These are phyloP conservation scores for Schizothecium vesticola DNA, from an alignment of 495 filamentous ascomycete genomes.

Conservation along the genomic window DNA sequence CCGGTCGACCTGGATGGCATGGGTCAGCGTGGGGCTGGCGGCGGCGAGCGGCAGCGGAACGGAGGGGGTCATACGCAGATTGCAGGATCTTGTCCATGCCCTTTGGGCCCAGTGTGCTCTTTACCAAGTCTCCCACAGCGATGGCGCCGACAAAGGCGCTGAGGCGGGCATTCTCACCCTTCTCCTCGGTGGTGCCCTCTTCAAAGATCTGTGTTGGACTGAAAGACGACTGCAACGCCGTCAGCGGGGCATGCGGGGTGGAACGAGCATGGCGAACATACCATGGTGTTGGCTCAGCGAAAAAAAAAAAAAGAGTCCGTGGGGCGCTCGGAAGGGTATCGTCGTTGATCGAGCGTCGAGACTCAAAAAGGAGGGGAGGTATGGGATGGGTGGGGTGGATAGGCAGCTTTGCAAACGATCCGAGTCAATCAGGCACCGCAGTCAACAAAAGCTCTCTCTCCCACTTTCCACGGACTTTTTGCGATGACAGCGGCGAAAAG, in stretches of 20 bases:
- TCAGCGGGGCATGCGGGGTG: slow-evolving; percentile 7
- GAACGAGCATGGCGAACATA: neutral
- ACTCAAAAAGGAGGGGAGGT: neutral
- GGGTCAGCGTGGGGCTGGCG: slow-evolving; percentile 15
- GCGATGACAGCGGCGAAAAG: slow-evolving; percentile 27
- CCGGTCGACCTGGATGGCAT: slow-evolving; percentile 67
- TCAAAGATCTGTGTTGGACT: slow-evolving; percentile 98
- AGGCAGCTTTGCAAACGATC: slow-evolving; percentile 20
- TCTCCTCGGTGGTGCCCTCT: slow-evolving; percentile 95
- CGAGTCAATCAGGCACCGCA: slow-evolving; percentile 16
- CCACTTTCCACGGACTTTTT: slow-evolving; percentile 28
- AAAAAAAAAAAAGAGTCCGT: neutral
- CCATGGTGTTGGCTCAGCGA: neutral
- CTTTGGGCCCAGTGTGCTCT: slow-evolving; percentile 94
- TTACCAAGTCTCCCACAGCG: slow-evolving; percentile 92
- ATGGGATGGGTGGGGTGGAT: slow-evolving; percentile 15
- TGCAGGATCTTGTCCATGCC: slow-evolving; percentile 99
- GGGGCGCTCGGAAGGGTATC: neutral
- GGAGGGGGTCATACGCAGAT: slow-evolving; percentile 65
- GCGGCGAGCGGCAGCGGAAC: neutral
- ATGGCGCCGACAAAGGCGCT: slow-evolving; percentile 96
- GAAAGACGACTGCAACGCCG: slow-evolving; percentile 43
- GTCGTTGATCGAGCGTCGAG: neutral
- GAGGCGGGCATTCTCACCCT: slow-evolving; percentile 97
- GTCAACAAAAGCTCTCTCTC: neutral